These are phyloP conservation scores for Eutypa lata DNA, from an alignment of 2,329 filamentous ascomycete genomes.

Conservation along the genomic window DNA sequence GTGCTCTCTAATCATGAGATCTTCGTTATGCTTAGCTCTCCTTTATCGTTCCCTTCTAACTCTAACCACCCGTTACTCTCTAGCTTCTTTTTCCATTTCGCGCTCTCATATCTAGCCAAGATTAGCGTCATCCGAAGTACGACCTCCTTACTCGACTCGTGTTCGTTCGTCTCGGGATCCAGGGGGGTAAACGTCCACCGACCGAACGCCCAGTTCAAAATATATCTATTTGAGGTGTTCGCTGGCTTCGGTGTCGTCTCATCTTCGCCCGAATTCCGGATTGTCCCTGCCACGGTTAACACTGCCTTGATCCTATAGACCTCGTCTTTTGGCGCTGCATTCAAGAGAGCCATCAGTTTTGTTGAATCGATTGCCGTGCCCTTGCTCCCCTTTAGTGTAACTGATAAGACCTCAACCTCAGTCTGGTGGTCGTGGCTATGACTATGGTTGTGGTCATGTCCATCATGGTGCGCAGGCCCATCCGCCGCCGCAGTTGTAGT, in stretches of 20 bases:
- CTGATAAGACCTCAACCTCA: conserved; percentile 87
- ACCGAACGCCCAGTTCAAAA: conserved; percentile 97
- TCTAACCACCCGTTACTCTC: conserved; percentile 55
- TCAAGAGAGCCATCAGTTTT: conserved; percentile 65
- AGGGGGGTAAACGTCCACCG: conserved; percentile 84
- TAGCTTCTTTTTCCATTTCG: conserved; percentile 73
- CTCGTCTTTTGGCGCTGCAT: conserved; percentile 81
- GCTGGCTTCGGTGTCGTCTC: conserved; percentile 25
- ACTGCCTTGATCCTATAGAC: conserved; percentile 90
- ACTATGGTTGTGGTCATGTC: conserved; percentile 36
- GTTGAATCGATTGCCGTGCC: conserved; percentile 49
- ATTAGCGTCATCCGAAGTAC: conserved; percentile 72
- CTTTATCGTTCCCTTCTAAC: conserved; percentile 42
- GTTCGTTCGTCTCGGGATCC: conserved; percentile 40
- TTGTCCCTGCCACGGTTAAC: conserved; percentile 42
- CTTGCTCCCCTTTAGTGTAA: conserved; percentile 57
- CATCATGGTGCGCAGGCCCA: conserved; percentile 33
- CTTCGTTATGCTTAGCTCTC: conserved; percentile 50
- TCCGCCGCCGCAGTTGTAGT: conserved; percentile 36
- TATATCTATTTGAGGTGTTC: conserved; percentile 56
- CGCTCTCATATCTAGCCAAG: conserved; percentile 68
- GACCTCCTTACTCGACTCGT: conserved; percentile 52
- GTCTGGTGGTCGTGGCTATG: conserved; percentile 63
- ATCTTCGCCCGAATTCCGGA: conserved; percentile 51
- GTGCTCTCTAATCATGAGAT: conserved; percentile 32